Evolutionary conservation across 768 basidiomycete genomes (phyloP).

Genomic region (Strobilomyces dryophilus): DNA sequence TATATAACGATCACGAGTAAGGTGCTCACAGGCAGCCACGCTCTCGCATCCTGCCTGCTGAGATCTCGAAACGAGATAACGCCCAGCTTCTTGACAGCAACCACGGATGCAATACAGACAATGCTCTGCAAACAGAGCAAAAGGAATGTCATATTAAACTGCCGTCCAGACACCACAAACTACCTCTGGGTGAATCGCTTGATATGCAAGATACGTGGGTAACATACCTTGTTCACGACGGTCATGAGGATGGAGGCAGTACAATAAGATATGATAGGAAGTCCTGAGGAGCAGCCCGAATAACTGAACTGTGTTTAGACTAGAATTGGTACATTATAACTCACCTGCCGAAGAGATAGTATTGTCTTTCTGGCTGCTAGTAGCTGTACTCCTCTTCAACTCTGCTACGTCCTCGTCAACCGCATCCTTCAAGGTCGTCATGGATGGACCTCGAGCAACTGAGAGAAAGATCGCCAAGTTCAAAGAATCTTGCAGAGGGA

Average conservation of each 20-base stretch:
- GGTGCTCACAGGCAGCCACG: slow-evolving; percentile 94
- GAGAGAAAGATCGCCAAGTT: background rate
- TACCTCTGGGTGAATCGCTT: slow-evolving; percentile 29
- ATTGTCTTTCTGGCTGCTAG: slow-evolving; percentile 29
- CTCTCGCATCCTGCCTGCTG: slow-evolving; percentile 76
- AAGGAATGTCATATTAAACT: slow-evolving; percentile 97
- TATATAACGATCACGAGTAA: slow-evolving; percentile 94
- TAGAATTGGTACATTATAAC: background rate
- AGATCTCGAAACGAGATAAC: slow-evolving; percentile 85
- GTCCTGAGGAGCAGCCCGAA: slow-evolving; percentile 42
- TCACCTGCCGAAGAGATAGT: slow-evolving; percentile 22
- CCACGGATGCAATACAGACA: slow-evolving; percentile 82
- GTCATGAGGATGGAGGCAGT: slow-evolving; percentile 95
- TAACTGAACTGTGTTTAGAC: background rate
- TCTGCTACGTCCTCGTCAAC: slow-evolving; percentile 44
- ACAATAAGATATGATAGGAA: slow-evolving; percentile 87
- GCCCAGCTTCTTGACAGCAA: slow-evolving; percentile 64
- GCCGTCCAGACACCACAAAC: slow-evolving; percentile 91
- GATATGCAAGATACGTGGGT: background rate
- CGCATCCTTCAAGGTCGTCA: slow-evolving; percentile 14
- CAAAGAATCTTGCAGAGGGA: background rate
- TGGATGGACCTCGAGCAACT: background rate
- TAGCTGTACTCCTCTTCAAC: slow-evolving; percentile 48
- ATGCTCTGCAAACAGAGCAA: slow-evolving; percentile 86
- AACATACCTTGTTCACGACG: slow-evolving; percentile 84